A percentile compares a stretch with the other conserved stretches of the same genome.
Evolutionary conservation across 306 rosid genomes (phyloP).

Genomic region (Lathyrus aphaca): DNA sequence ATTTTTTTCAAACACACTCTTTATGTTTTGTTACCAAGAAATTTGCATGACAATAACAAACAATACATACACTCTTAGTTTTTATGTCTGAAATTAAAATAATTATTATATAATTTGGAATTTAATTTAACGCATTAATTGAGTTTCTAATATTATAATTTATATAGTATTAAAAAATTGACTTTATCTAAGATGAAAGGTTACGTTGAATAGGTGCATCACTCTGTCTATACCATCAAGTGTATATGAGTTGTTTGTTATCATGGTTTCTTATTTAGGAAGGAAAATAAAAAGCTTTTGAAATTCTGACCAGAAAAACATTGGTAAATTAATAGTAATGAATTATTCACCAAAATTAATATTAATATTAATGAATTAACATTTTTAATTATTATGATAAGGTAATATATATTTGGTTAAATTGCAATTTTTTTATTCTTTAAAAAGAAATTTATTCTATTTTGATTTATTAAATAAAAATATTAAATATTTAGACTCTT

Average conservation of each 20-base stretch:
- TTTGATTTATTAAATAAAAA: no score
- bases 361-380: no score
- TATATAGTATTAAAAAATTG: no score
- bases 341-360: no score
- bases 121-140: slow-evolving; percentile 14
- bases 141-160: slow-evolving; percentile 4
- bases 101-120: background rate
- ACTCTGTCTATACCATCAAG: slow-evolving; percentile 4
- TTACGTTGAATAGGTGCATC: slow-evolving; percentile 25
- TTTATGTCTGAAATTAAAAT: background rate
- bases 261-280: slow-evolving; percentile 27
- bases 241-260: slow-evolving; percentile 6
- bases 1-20: slow-evolving; percentile 26
- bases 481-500: no score
- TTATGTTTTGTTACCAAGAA: slow-evolving; percentile 33
- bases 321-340: no score
- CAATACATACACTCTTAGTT: background rate
- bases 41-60: slow-evolving; percentile 37
- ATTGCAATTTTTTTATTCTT: no score
- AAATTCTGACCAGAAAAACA: no score
- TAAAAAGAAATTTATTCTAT: no score
- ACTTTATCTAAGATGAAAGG: background rate
- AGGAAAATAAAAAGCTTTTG: slow-evolving; percentile 5
- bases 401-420: no score
- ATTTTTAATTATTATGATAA: no score